phyloP scores from a whole-genome alignment of 352 stramenopile genomes.

The Globisporangium cederbergense region DNA sequence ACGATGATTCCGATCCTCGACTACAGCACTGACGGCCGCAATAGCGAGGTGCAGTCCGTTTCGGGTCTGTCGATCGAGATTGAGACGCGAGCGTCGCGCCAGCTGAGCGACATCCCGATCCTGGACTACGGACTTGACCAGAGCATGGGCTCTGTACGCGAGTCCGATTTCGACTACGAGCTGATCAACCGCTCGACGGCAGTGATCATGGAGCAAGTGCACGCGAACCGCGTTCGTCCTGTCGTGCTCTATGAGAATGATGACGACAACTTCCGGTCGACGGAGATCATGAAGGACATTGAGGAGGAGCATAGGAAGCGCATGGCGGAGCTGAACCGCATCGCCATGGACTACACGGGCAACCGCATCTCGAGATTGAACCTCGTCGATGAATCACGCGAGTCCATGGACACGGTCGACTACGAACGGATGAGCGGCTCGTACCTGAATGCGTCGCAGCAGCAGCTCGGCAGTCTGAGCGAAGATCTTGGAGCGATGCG shows the following conservation, averaged over 20 bases:
- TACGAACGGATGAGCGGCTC: slow-evolving; percentile 25
- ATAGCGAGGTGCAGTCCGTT: slow-evolving; percentile 8
- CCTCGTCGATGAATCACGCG: slow-evolving; percentile 36
- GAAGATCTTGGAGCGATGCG: slow-evolving; percentile 6
- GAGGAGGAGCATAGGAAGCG: slow-evolving; percentile 50
- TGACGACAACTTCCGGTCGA: slow-evolving; percentile 38
- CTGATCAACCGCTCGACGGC: slow-evolving; percentile 37
- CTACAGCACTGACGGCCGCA: slow-evolving; percentile 1
- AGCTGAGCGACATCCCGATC: slow-evolving; percentile 19
- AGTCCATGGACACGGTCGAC: slow-evolving; percentile 34
- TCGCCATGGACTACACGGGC: slow-evolving; percentile 37
- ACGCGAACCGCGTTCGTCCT: slow-evolving; percentile 24
- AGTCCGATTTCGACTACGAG: slow-evolving; percentile 44
- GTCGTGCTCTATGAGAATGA: slow-evolving; percentile 14
- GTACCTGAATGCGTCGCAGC: slow-evolving; percentile 15
- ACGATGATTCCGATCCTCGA: slow-evolving; percentile 19
- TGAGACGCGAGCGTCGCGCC: slow-evolving; percentile 12
- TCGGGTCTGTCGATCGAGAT: slow-evolving; percentile 5
- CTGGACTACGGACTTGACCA: slow-evolving; percentile 11
- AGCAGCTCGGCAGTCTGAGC: slow-evolving; percentile 8
- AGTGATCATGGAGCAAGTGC: slow-evolving; percentile 40
- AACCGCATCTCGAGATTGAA: slow-evolving; percentile 39
- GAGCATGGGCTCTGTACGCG: slow-evolving; percentile 18
- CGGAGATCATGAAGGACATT: slow-evolving; percentile 42
- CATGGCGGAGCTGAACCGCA: slow-evolving; percentile 68